A percentile compares a stretch with the other conserved stretches of the same genome.
Conservation (phyloP, 192 early-diverging fungal species). For the Coemansia sp. region DNA sequence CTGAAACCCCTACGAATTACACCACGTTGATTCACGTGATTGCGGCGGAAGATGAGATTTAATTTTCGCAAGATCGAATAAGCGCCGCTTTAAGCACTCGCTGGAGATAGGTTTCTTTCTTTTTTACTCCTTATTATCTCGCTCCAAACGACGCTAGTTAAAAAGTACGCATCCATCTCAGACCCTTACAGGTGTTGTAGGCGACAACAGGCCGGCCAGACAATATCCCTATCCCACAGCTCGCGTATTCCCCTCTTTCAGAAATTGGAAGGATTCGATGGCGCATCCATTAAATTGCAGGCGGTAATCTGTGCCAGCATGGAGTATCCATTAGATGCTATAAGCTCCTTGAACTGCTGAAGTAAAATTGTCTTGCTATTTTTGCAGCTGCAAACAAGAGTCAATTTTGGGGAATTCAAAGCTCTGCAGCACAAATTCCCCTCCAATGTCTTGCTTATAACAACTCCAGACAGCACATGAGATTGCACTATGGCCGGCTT, state of each 20-base stretch:
- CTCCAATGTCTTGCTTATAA: too few species aligned
- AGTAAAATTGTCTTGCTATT: not conserved
- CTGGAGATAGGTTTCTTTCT: constrained; percentile 3
- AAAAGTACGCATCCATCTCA: constrained; percentile 23
- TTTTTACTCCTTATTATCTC: constrained; percentile 9
- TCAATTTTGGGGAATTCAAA: too few species aligned
- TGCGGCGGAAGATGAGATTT: not conserved
- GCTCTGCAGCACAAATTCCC: too few species aligned
- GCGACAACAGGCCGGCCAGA: not conserved
- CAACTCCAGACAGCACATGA: too few species aligned
- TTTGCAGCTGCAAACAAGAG: too few species aligned
- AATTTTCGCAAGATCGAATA: constrained; percentile 1
- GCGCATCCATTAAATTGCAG: not conserved
- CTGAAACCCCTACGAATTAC: too few species aligned
- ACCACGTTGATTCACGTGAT: constrained; percentile 5
- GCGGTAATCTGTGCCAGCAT: not conserved
- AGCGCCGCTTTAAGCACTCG: too few species aligned
- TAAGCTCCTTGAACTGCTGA: not conserved
- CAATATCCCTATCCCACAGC: not conserved
- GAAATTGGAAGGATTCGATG: constrained; percentile 6
- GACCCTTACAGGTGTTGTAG: not conserved
- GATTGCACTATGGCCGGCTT: too few species aligned
- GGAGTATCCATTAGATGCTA: constrained; percentile 10
- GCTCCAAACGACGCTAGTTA: constrained; percentile 7
- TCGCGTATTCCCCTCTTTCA: too few species aligned